Conservation (phyloP, 441 rosid species). For the Gossypium lobatum region DNA sequence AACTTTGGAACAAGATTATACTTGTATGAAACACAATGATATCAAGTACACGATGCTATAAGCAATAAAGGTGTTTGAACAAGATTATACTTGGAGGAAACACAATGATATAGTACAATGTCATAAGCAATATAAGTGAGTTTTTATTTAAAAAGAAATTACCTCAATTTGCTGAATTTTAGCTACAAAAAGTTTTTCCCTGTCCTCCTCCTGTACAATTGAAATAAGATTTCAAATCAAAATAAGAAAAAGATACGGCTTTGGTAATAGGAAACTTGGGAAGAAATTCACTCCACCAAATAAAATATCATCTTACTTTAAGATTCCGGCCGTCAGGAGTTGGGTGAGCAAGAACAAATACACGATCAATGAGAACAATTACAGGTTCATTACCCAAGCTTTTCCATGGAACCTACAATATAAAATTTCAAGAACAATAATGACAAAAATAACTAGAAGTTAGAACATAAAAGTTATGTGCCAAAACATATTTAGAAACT, state of each 20-base stretch:
- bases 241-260: background rate
- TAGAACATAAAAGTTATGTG: constrained; percentile 7
- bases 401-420: constrained; percentile 93
- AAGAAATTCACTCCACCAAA: background rate
- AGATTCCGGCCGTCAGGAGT: constrained; percentile 55
- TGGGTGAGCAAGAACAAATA: constrained; percentile 85
- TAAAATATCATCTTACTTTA: constrained; percentile 37
- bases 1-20: background rate
- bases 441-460: background rate
- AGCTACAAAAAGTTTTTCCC: constrained; percentile 76
- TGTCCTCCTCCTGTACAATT: constrained; percentile 65
- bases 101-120: background rate
- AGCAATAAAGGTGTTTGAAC: background rate
- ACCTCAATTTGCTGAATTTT: constrained; percentile 97
- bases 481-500: constrained; percentile 5
- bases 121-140: background rate
- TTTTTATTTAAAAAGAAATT: constrained; percentile 8
- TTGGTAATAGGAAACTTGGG: constrained; percentile 7
- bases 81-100: background rate
- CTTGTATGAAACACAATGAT: background rate
- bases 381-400: constrained; percentile 96
- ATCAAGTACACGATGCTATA: background rate
- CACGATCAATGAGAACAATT: constrained; percentile 85
- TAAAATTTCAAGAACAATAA: constrained; percentile 9
- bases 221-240: background rate